Evolutionary conservation across 164 flowering plant genomes (phyloP).

Genomic region (Magnolia changhungtana): DNA sequence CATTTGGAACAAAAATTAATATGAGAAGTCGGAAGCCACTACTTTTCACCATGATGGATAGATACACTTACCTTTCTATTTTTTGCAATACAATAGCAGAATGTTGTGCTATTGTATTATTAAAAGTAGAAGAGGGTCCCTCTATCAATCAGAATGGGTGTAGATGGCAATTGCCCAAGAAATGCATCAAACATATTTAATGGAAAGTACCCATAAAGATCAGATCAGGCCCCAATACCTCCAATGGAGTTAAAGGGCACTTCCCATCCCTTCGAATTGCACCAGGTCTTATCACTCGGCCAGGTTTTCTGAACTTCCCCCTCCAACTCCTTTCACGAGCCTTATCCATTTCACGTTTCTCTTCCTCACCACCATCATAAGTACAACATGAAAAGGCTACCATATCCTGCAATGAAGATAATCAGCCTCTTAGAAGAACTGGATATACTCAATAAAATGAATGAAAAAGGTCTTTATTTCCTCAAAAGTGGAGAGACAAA

Average conservation of each 20-base stretch:
- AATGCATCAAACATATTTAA: background rate
- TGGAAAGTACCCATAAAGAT: background rate
- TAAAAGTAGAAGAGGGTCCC: background rate
- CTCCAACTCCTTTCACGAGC: slow-evolving; percentile 93
- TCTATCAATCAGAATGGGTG: background rate
- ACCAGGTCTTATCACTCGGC: slow-evolving; percentile 81
- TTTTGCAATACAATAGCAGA: background rate
- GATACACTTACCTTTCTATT: background rate
- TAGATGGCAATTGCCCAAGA: background rate
- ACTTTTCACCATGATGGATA: background rate
- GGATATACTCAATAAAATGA: background rate
- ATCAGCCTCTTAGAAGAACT: slow-evolving; percentile 4
- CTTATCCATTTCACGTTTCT: slow-evolving; percentile 87
- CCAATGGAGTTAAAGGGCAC: slow-evolving; percentile 93
- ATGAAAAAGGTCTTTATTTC: background rate
- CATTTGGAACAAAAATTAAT: background rate
- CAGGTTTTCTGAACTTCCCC: slow-evolving; percentile 77
- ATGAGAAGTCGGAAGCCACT: background rate
- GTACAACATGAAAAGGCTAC: slow-evolving; percentile 97
- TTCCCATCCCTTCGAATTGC: slow-evolving; percentile 86
- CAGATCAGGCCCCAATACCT: slow-evolving; percentile 39
- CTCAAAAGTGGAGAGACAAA: slow-evolving; percentile 2
- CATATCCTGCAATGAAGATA: slow-evolving; percentile 64
- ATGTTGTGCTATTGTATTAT: background rate
- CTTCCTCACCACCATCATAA: slow-evolving; percentile 95